Conservation (phyloP, 2,329 filamentous ascomycete genomes). For the Ophiocordyceps camponoti-saundersi region DNA sequence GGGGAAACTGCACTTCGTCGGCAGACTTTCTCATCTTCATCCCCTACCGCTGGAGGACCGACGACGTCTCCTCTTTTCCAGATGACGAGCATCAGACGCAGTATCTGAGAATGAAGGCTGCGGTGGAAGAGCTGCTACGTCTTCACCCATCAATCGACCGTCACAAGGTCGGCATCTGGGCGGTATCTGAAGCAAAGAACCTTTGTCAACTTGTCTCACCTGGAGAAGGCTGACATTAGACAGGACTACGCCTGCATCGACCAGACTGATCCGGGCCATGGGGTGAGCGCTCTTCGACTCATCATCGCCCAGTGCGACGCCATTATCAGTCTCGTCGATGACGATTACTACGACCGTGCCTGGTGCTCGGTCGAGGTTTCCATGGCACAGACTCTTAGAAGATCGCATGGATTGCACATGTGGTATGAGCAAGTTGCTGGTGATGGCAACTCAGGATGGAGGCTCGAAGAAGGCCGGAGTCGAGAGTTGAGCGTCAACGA, state of each 20-base stretch:
- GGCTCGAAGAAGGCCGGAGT: slow-evolving; percentile 2
- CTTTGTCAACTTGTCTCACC: too few relatives aligned
- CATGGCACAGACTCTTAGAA: slow-evolving; percentile 13
- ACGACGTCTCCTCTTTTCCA: slow-evolving; percentile 6
- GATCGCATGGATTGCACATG: slow-evolving; percentile 13
- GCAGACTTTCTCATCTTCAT: slow-evolving; percentile 15
- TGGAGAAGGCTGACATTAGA: too few relatives aligned
- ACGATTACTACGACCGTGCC: slow-evolving; percentile 16
- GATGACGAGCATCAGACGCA: slow-evolving; percentile 14
- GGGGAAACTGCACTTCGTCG: too few relatives aligned
- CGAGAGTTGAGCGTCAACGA: slow-evolving; percentile 3
- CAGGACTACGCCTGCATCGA: slow-evolving; percentile 21
- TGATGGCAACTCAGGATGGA: too few relatives aligned
- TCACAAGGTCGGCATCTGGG: slow-evolving; percentile 11
- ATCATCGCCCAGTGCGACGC: slow-evolving; percentile 21
- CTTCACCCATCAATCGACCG: slow-evolving; percentile 8
- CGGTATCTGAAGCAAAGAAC: slow-evolving; percentile 6
- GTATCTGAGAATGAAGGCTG: slow-evolving; percentile 13
- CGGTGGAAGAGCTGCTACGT: slow-evolving; percentile 11
- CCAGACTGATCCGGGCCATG: slow-evolving; percentile 14
- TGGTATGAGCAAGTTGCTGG: slow-evolving; percentile 13
- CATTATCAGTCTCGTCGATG: slow-evolving; percentile 19
- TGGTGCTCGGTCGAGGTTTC: slow-evolving; percentile 21
- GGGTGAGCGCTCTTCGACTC: slow-evolving; percentile 17
- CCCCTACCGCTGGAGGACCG: slow-evolving; percentile 16